phyloP scores from a whole-genome alignment of 768 basidiomycete genomes.

The Rhodotorula sphaerocarpa region DNA sequence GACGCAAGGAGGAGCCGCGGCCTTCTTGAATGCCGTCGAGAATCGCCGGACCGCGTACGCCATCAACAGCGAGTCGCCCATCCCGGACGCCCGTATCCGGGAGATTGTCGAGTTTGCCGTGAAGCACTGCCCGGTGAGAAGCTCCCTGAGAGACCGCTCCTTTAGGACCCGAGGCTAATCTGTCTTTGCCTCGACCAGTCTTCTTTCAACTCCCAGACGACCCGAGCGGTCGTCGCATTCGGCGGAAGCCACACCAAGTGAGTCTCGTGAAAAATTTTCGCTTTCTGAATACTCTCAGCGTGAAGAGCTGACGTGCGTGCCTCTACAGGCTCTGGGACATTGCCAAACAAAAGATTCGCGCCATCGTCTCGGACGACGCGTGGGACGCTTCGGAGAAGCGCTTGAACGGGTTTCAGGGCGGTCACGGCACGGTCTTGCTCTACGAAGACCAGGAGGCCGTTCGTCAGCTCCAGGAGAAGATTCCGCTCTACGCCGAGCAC shows the following conservation, averaged over 20 bases:
- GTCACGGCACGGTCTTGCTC: slow-evolving; percentile 44
- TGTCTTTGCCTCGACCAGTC: slow-evolving; percentile 10
- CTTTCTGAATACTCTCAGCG: too few species aligned
- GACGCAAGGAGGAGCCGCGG: too few species aligned
- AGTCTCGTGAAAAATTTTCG: too few species aligned
- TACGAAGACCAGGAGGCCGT: slow-evolving; percentile 42
- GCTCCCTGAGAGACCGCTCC: not conserved
- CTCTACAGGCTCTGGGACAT: slow-evolving; percentile 41
- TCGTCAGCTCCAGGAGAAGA: slow-evolving; percentile 32
- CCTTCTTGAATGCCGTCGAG: slow-evolving; percentile 41
- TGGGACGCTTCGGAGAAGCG: slow-evolving; percentile 29
- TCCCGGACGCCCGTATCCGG: slow-evolving; percentile 36
- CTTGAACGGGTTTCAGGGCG: slow-evolving; percentile 39
- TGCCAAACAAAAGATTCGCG: slow-evolving; percentile 30
- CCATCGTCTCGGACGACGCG: slow-evolving; percentile 25
- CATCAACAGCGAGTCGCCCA: slow-evolving; percentile 27
- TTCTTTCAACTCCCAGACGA: slow-evolving; percentile 44
- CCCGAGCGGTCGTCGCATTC: slow-evolving; percentile 42
- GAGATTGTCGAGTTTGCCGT: not conserved
- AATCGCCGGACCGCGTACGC: slow-evolving; percentile 43
- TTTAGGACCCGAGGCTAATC: not conserved
- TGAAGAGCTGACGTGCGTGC: too few species aligned
- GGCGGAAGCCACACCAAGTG: slow-evolving; percentile 24
- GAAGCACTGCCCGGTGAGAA: slow-evolving; percentile 1
- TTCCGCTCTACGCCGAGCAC: slow-evolving; percentile 28